phyloP scores from a whole-genome alignment of 2,329 filamentous ascomycete species.

The Fusarium sp. region DNA sequence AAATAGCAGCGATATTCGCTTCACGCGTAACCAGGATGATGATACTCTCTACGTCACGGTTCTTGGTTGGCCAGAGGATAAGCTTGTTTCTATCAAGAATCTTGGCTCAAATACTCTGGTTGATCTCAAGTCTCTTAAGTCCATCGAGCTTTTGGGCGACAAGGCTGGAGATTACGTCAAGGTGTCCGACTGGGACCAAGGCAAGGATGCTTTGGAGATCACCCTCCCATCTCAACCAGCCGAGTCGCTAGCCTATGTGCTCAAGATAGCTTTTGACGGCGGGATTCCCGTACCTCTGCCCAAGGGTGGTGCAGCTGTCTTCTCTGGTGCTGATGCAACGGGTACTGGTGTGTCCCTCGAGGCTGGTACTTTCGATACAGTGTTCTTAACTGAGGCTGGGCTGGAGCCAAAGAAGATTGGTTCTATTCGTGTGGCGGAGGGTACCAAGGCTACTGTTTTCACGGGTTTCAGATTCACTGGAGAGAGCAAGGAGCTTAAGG shows the following conservation, averaged over 20 bases:
- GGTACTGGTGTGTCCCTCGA: conserved; percentile 5
- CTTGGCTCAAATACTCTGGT: conserved; percentile 2
- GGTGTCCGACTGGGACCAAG: conserved; percentile 1
- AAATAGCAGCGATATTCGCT: conserved; percentile 20
- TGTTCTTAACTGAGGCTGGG: conserved; percentile 13
- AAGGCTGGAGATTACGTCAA: neutral
- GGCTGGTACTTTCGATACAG: neutral
- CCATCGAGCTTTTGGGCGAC: conserved; percentile 4
- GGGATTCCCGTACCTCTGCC: conserved; percentile 8
- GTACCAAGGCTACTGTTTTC: neutral
- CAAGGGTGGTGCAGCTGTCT: neutral
- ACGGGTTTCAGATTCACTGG: neutral
- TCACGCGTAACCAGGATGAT: conserved; percentile 8
- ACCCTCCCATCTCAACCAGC: neutral
- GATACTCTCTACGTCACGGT: conserved; percentile 8
- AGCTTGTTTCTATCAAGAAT: neutral
- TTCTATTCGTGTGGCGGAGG: conserved; percentile 2
- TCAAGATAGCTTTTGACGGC: conserved; percentile 6
- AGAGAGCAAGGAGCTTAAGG: neutral
- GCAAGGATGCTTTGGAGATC: conserved; percentile 3
- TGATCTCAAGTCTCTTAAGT: neutral
- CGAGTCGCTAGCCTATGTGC: conserved; percentile 1
- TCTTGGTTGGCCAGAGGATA: conserved; percentile 12
- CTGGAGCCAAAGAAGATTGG: neutral
- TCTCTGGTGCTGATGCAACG: neutral